These are phyloP conservation scores for Juncus effusus DNA, from an alignment of 176 grass and related monocot species.

Conservation along the genomic window DNA sequence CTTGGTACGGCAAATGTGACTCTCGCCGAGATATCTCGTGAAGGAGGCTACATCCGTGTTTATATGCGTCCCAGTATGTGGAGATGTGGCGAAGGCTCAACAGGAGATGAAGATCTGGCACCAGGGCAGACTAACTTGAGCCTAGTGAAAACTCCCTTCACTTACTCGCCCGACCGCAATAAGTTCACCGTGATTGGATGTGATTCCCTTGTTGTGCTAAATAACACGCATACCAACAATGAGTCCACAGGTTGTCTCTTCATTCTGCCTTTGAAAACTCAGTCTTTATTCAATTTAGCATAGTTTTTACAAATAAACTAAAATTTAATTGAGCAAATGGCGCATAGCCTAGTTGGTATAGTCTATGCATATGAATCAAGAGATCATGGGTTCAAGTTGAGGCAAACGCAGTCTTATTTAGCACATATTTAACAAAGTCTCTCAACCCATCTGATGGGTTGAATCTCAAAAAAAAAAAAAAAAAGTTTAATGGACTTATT, in stretches of 20 bases:
- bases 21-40: constrained; percentile 6
- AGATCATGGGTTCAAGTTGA: too few relatives aligned
- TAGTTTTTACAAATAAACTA: too few relatives aligned
- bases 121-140: background rate
- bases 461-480: too few relatives aligned
- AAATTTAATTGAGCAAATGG: too few relatives aligned
- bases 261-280: too few relatives aligned
- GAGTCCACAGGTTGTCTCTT: background rate
- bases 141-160: constrained; percentile 17
- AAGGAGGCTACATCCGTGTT: constrained; percentile 2
- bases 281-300: too few relatives aligned
- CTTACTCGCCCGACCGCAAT: constrained; percentile 19
- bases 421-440: too few relatives aligned
- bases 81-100: background rate
- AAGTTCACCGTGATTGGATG: constrained; percentile 36
- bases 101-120: background rate
- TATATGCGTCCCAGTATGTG: background rate
- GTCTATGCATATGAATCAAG: too few relatives aligned
- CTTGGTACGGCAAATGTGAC: background rate
- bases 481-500: too few relatives aligned
- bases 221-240: background rate
- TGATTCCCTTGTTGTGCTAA: constrained; percentile 33
- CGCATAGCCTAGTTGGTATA: too few relatives aligned
- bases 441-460: too few relatives aligned
- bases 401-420: too few relatives aligned